Conservation (phyloP, 23 red algal species). For the Chondrus crispus region DNA sequence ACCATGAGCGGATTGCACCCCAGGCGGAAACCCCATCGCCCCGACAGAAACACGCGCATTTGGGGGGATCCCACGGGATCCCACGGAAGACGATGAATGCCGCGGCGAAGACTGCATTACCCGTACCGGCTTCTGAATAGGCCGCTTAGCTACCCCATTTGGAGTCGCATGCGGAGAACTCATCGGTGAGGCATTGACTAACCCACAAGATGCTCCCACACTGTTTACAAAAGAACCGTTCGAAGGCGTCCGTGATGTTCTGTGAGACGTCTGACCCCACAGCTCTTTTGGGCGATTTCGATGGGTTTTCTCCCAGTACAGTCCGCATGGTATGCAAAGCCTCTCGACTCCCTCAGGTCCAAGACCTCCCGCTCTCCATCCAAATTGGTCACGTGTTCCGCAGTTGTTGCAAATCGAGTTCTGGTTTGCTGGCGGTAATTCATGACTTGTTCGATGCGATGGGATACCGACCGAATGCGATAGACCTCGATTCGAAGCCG, state of each 20-base stretch:
- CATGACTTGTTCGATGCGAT: no score
- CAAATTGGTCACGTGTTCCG: background rate
- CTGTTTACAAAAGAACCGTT: no score
- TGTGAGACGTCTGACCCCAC: background rate
- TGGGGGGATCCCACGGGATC: background rate
- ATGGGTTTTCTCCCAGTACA: constrained; percentile 40
- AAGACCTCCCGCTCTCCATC: background rate
- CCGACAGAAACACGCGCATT: no score
- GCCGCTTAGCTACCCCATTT: constrained; percentile 29
- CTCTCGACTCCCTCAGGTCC: background rate
- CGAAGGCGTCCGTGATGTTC: no score
- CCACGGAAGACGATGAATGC: background rate
- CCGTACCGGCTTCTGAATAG: constrained; percentile 28
- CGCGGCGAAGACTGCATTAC: background rate
- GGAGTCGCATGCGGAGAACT: background rate
- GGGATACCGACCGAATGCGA: no score
- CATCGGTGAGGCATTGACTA: background rate
- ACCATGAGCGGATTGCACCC: no score
- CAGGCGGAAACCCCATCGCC: no score
- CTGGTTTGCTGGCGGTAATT: no score
- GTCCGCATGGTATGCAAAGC: constrained; percentile 11
- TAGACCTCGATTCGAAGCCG: no score
- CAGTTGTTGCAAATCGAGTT: no score
- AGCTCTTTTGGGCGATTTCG: constrained; percentile 37
- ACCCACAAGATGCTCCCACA: no score